Conservation (phyloP, 2,329 filamentous ascomycete species). For the Clonostachys byssicola region DNA sequence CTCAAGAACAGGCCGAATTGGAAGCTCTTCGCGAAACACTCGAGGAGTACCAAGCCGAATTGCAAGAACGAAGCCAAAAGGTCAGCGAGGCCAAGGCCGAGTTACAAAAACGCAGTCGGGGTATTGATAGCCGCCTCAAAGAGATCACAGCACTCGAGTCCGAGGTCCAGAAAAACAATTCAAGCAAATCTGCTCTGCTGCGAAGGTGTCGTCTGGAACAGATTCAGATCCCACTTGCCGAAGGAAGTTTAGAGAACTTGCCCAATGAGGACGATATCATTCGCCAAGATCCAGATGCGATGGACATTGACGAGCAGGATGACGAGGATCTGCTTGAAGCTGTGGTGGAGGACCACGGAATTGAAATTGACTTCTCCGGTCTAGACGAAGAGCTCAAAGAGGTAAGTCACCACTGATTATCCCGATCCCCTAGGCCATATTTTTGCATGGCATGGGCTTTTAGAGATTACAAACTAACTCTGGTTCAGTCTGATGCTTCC, state of each 20-base stretch:
- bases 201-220: conserved; percentile 92
- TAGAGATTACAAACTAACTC: background rate
- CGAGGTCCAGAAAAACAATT: conserved; percentile 79
- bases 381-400: conserved; percentile 80
- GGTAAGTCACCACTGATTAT: conserved; percentile 38
- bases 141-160: conserved; percentile 77
- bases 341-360: conserved; percentile 83
- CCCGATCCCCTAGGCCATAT: too few species aligned
- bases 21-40: conserved; percentile 71
- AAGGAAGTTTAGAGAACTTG: conserved; percentile 76
- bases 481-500: conserved; percentile 57
- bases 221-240: conserved; percentile 74
- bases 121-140: conserved; percentile 71
- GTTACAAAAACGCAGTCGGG: conserved; percentile 78
- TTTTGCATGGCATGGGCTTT: too few species aligned
- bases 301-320: conserved; percentile 83
- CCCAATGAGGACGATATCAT: conserved; percentile 82
- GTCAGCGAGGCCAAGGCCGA: conserved; percentile 76
- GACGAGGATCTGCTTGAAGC: conserved; percentile 57
- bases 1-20: conserved; percentile 70
- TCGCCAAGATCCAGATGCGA: conserved; percentile 76
- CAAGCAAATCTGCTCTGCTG: conserved; percentile 78
- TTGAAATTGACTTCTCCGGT: conserved; percentile 79
- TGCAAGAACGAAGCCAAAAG: conserved; percentile 66
- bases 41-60: conserved; percentile 62